Conservation (phyloP, 441 rosid genomes). For the Gossypium davidsonii region DNA sequence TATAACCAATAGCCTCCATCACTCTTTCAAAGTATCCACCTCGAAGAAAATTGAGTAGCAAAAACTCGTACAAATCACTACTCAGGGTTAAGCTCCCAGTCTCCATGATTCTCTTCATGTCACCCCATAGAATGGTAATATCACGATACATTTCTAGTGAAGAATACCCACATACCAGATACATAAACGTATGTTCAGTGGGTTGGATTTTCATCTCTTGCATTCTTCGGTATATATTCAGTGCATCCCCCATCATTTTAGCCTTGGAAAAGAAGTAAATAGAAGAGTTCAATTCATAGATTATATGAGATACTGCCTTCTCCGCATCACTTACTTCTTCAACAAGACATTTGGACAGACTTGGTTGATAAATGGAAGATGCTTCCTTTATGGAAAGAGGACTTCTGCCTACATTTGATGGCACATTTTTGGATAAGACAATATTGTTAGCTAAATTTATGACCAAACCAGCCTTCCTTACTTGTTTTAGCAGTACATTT, state of each 20-base stretch:
- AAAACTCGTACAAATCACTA: slow-evolving; percentile 60
- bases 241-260: slow-evolving; percentile 68
- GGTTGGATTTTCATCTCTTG: slow-evolving; percentile 44
- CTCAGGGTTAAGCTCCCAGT: slow-evolving; percentile 31
- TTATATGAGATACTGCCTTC: slow-evolving; percentile 23
- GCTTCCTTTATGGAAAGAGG: slow-evolving; percentile 11
- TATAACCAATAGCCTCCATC: slow-evolving; percentile 54
- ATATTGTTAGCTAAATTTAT: slow-evolving; percentile 29
- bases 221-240: slow-evolving; percentile 47
- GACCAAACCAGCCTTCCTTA: slow-evolving; percentile 42
- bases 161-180: slow-evolving; percentile 45
- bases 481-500: slow-evolving; percentile 43
- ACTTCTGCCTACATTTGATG: slow-evolving; percentile 24
- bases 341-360: slow-evolving; percentile 34
- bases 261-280: slow-evolving; percentile 78
- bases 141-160: slow-evolving; percentile 58
- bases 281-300: slow-evolving; percentile 62
- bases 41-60: slow-evolving; percentile 58
- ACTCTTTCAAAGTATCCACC: slow-evolving; percentile 93
- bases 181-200: slow-evolving; percentile 50
- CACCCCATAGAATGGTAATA: slow-evolving; percentile 73
- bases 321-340: slow-evolving; percentile 33
- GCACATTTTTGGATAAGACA: slow-evolving; percentile 14
- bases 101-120: slow-evolving; percentile 51
- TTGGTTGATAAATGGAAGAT: slow-evolving; percentile 23